Percentiles rank a stretch among this genome's conserved stretches.
These are phyloP conservation scores for Coprinopsis marcescibilis DNA, from an alignment of 768 basidiomycete species.

Conservation along the genomic window DNA sequence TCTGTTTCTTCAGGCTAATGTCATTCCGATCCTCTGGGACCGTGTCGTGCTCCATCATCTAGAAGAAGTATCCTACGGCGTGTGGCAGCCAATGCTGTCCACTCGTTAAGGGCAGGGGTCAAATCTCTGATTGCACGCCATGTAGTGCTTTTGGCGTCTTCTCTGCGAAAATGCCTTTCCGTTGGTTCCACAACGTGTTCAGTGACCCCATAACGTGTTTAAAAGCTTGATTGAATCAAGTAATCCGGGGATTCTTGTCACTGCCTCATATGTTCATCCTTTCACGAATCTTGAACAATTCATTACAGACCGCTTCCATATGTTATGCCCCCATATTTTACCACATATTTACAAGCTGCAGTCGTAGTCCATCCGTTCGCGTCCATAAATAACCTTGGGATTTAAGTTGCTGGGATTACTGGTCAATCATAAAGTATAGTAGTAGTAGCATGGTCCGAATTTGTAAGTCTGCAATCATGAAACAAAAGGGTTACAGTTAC, in stretches of 20 bases:
- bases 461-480: constrained; percentile 12
- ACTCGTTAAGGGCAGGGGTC: constrained; percentile 24
- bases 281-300: no score
- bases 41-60: constrained; percentile 64
- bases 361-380: no score
- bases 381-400: neutral
- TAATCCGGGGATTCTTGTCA: no score
- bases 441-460: neutral
- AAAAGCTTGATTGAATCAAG: no score
- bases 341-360: neutral
- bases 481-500: constrained; percentile 69
- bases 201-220: no score
- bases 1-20: constrained; percentile 46
- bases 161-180: no score
- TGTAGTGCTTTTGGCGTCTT: neutral
- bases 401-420: neutral
- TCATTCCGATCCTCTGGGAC: constrained; percentile 65
- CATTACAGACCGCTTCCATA: no score
- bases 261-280: no score
- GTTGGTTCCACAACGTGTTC: no score
- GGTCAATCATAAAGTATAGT: no score
- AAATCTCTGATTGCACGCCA: no score
- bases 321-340: neutral
- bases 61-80: constrained; percentile 61
- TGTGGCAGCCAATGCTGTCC: constrained; percentile 68